A percentile compares a stretch with the other conserved stretches of the same genome.
These are phyloP conservation scores for Arthrocladium fulminans DNA, from an alignment of 2,329 filamentous ascomycete species.

Conservation along the genomic window DNA sequence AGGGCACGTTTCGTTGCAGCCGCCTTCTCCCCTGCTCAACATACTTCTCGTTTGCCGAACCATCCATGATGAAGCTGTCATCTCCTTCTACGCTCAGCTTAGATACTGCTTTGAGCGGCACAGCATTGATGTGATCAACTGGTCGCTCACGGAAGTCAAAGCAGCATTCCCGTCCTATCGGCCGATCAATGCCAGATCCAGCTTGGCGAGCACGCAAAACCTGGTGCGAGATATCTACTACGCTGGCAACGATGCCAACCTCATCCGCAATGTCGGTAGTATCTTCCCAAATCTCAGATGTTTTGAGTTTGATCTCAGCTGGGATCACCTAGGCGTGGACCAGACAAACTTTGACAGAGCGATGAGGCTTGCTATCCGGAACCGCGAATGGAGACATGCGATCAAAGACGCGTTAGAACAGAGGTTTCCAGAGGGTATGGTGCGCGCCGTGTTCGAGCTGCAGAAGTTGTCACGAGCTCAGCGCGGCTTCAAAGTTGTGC, in stretches of 20 bases:
- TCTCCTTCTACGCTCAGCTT: background rate
- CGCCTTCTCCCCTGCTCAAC: background rate
- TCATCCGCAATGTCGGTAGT: slow-evolving; percentile 1
- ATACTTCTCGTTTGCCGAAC: background rate
- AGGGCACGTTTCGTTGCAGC: slow-evolving; percentile 3
- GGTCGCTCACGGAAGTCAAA: background rate
- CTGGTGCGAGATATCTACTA: slow-evolving; percentile 6
- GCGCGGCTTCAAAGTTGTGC: slow-evolving; percentile 1
- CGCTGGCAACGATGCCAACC: background rate
- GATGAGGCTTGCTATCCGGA: slow-evolving; percentile 1
- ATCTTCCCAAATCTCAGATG: slow-evolving; percentile 2
- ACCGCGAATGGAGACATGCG: slow-evolving; percentile 7
- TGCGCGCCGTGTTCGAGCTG: background rate
- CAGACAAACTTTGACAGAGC: slow-evolving; percentile 7
- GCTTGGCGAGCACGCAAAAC: background rate
- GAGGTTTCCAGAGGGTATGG: slow-evolving; percentile 8
- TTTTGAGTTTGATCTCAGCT: slow-evolving; percentile 9
- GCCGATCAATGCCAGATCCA: background rate
- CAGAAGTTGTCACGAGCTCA: background rate
- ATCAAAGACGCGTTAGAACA: slow-evolving; percentile 9
- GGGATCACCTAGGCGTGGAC: slow-evolving; percentile 5
- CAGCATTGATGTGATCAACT: slow-evolving; percentile 6
- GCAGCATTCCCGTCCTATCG: slow-evolving; percentile 1
- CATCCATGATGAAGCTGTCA: slow-evolving; percentile 1
- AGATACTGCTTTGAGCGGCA: slow-evolving; percentile 3